A percentile compares a stretch with the other conserved stretches of the same genome.
These are phyloP conservation scores for Corymbia calophylla DNA, from an alignment of 441 rosid genomes.

Conservation along the genomic window DNA sequence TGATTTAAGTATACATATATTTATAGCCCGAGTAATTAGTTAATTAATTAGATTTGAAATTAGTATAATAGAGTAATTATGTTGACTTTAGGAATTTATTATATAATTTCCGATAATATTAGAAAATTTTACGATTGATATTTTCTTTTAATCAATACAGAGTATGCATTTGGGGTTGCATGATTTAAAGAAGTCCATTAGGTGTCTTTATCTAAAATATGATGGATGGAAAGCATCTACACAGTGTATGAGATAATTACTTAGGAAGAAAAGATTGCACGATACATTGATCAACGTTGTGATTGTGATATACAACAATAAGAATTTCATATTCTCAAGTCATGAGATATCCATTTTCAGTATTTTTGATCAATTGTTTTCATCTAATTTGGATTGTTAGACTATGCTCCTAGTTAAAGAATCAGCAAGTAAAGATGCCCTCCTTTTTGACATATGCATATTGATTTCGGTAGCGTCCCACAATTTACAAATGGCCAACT, in stretches of 20 bases:
- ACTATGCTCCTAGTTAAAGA: neutral
- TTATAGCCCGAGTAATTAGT: too few species aligned
- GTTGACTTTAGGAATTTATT: neutral
- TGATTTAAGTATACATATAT: too few species aligned
- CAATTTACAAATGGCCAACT: neutral
- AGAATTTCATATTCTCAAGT: neutral
- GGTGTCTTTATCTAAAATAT: too few species aligned
- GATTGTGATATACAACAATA: neutral
- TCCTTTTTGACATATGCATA: too few species aligned
- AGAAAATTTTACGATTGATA: neutral
- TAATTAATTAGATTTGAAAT: too few species aligned
- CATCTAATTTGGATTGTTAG: too few species aligned
- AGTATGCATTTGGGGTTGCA: neutral
- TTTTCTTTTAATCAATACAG: fast-evolving
- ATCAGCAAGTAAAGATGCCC: neutral
- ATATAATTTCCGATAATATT: neutral
- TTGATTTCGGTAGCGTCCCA: too few species aligned
- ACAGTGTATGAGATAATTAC: neutral
- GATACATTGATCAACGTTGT: neutral
- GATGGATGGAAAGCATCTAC: neutral
- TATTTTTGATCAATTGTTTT: too few species aligned
- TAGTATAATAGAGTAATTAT: too few species aligned
- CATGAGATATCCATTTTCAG: neutral
- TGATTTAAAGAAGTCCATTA: neutral
- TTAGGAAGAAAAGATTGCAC: neutral